Conservation (phyloP, 495 filamentous ascomycete species). For the Saxophila tyrrhenica region DNA sequence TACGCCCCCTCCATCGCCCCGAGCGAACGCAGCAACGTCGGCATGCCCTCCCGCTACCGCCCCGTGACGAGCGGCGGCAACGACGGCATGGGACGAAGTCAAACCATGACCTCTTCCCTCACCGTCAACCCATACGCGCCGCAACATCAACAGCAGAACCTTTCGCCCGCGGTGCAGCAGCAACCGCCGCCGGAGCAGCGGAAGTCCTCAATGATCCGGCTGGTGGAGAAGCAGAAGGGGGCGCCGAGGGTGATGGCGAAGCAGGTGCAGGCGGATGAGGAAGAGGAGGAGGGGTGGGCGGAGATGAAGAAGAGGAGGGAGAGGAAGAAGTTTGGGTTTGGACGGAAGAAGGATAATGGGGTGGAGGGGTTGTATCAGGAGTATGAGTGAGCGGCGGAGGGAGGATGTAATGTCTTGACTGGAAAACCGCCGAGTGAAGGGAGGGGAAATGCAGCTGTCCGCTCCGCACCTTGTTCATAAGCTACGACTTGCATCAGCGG, state of each 20-base stretch:
- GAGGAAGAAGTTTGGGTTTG: constrained; percentile 49
- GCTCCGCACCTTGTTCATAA: background rate
- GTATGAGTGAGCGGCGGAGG: background rate
- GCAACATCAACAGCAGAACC: background rate
- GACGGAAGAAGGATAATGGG: background rate
- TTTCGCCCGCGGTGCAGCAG: background rate
- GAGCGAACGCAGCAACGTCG: constrained; percentile 87
- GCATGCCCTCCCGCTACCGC: constrained; percentile 80
- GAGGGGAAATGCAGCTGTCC: background rate
- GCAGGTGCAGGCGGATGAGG: constrained; percentile 41
- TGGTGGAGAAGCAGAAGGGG: constrained; percentile 19
- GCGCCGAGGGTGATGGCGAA: constrained; percentile 2
- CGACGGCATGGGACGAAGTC: constrained; percentile 7
- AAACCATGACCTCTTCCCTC: constrained; percentile 29
- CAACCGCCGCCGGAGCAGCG: background rate
- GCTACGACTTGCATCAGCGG: background rate
- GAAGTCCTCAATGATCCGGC: constrained; percentile 4
- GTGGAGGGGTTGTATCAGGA: background rate
- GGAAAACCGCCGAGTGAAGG: background rate
- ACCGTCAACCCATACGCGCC: constrained; percentile 13
- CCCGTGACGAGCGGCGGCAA: constrained; percentile 46
- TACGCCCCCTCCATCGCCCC: constrained; percentile 77
- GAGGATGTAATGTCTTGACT: background rate
- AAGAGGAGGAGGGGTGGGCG: constrained; percentile 77
- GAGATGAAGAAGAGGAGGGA: constrained; percentile 78